Evolutionary conservation across 495 filamentous ascomycete genomes (phyloP).

Genomic region (Neurospora sp.): DNA sequence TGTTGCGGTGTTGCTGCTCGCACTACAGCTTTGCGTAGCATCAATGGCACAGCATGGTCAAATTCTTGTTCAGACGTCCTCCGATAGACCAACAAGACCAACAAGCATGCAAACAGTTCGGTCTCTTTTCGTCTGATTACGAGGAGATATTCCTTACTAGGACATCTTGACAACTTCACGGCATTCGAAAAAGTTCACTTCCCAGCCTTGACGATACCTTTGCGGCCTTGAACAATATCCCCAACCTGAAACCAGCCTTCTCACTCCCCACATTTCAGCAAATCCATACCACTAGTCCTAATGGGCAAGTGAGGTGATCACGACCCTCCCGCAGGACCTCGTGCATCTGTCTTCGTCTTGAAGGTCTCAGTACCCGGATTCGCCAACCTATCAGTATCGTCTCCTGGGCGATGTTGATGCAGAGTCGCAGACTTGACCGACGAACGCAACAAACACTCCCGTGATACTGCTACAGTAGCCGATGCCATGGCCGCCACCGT

Average conservation of each 20-base stretch:
- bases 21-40: background rate
- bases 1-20: background rate
- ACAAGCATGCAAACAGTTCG: background rate
- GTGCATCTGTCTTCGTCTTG: background rate
- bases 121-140: background rate
- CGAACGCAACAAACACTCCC: background rate
- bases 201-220: background rate
- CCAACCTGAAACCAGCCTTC: background rate
- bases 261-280: background rate
- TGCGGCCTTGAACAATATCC: background rate
- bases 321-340: background rate
- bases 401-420: background rate
- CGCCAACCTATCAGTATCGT: background rate
- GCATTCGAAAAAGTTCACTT: background rate
- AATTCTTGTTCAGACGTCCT: background rate
- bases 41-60: background rate
- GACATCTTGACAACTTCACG: background rate
- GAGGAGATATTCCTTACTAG: background rate
- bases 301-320: background rate
- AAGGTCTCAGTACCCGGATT: background rate
- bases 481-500: background rate
- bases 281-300: background rate
- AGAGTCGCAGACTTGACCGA: background rate
- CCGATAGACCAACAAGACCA: background rate
- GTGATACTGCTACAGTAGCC: background rate